These are phyloP conservation scores for Fomitiporia mediterranea DNA, from an alignment of 1,284 basidiomycete species.

Conservation along the genomic window DNA sequence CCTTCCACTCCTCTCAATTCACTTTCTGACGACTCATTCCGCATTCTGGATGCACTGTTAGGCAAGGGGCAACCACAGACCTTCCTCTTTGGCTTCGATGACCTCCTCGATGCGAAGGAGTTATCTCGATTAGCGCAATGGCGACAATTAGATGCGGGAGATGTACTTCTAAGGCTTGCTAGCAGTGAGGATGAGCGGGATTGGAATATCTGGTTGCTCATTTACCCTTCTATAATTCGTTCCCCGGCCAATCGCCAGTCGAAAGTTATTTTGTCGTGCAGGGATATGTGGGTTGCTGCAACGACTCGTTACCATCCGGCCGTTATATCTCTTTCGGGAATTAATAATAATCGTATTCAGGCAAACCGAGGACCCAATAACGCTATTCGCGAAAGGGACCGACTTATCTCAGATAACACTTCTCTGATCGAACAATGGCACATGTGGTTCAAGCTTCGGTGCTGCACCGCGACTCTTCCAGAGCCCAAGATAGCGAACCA, in stretches of 20 bases:
- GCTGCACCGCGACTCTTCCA: conserved; percentile 69
- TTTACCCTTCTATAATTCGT: conserved; percentile 62
- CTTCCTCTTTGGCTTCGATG: conserved; percentile 60
- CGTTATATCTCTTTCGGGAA: conserved; percentile 64
- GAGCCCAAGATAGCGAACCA: conserved; percentile 60
- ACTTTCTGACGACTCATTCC: conserved; percentile 28
- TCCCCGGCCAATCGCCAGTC: conserved; percentile 45
- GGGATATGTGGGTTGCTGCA: conserved; percentile 62
- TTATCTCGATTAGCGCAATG: conserved; percentile 58
- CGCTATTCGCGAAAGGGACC: conserved; percentile 21
- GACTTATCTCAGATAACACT: conserved; percentile 52
- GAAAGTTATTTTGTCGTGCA: conserved; percentile 44
- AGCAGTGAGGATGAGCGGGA: conserved; percentile 64
- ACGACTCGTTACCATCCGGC: conserved; percentile 61
- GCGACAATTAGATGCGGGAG: conserved; percentile 47
- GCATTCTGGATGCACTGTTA: conserved; percentile 49
- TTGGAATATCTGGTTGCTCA: conserved; percentile 63
- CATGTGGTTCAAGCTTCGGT: conserved; percentile 79
- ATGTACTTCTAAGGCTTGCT: conserved; percentile 57
- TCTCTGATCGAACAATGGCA: conserved; percentile 82
- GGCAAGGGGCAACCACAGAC: conserved; percentile 38
- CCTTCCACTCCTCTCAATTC: conserved; percentile 28
- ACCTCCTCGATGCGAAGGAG: conserved; percentile 57
- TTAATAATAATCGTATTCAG: conserved; percentile 26
- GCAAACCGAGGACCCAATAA: conserved; percentile 13